phyloP scores from a whole-genome alignment of 306 rosid genomes.

The Rosa chinensis region DNA sequence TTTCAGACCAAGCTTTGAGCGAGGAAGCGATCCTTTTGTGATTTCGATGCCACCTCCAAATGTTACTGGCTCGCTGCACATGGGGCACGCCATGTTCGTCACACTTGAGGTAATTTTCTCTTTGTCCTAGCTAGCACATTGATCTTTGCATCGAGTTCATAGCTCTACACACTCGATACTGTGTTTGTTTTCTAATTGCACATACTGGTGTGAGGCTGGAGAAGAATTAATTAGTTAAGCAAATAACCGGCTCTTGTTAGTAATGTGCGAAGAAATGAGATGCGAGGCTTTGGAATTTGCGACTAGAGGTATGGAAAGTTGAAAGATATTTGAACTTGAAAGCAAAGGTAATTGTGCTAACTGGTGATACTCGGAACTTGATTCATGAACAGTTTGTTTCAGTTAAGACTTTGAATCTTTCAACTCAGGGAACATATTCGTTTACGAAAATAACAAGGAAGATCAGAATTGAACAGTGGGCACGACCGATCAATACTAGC shows the following conservation, averaged over 20 bases:
- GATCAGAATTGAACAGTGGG: not conserved
- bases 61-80: slow-evolving; percentile 96
- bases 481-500: not conserved
- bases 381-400: not conserved
- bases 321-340: not conserved
- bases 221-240: not conserved
- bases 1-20: slow-evolving; percentile 72
- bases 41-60: slow-evolving; percentile 97
- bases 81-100: slow-evolving; percentile 99
- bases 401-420: not conserved
- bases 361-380: not conserved
- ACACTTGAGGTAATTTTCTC: slow-evolving; percentile 65
- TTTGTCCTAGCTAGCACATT: not conserved
- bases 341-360: not conserved
- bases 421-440: not conserved
- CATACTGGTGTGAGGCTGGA: not conserved
- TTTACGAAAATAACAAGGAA: not conserved
- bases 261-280: not conserved
- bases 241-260: not conserved
- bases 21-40: slow-evolving; percentile 78
- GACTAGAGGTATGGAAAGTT: not conserved
- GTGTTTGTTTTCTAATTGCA: slow-evolving; percentile 2
- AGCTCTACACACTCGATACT: not conserved
- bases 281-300: not conserved
- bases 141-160: not conserved